Evolutionary conservation across 1,284 basidiomycete species (phyloP), one percentile per base, ranked within the genome.

Genomic region (Cystobasidium sp.): DNA sequence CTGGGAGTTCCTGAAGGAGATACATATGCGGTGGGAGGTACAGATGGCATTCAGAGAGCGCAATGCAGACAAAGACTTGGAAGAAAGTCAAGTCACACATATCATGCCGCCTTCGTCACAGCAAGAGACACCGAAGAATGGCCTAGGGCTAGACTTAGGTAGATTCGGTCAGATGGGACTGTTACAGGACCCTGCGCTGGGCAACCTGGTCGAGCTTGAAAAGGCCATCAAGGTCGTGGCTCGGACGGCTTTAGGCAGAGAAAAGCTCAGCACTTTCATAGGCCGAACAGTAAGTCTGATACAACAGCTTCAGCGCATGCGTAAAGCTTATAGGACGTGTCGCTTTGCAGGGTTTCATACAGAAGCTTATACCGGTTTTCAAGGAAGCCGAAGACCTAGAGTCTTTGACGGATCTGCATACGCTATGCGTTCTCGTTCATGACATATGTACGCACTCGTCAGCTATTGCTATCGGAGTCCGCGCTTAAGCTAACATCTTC

Each of bases 1-100:
- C 62, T 99, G 96, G 96, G 91, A 91, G 79, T 99, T 99, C 82
- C 94, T 99, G 79, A 86, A 88, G 77, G 93, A 97, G 79, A 94
- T 97, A n/a, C 94, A 97, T 81, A 88, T 88, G 76, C 91, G 93
- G 80, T 88, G 93, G 49, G 58, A 61, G 10, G 51, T 56, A 44
- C 63, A 65, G 61, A n/a, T 63, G 20, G 61, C 46, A 16, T 47
- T 63, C 46, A 12, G 43, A 49, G 43, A 49, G 18, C 20, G 61
- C 16, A 41, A 63, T 6, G 20, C 46, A 18, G 44, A 46, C 51
- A 37, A 63, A 55, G 61, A 65, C 75, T 18, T 46, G 72, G 24
- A 81, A 78, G 75, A 56, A 47, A 69, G 58, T 63, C 59, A 53
- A 51, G 51, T 65, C 37, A 67, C 53, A 5, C 65, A 66, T 39